These are phyloP conservation scores for Cubamyces lactineus DNA, from an alignment of 768 basidiomycete genomes.

Conservation along the genomic window DNA sequence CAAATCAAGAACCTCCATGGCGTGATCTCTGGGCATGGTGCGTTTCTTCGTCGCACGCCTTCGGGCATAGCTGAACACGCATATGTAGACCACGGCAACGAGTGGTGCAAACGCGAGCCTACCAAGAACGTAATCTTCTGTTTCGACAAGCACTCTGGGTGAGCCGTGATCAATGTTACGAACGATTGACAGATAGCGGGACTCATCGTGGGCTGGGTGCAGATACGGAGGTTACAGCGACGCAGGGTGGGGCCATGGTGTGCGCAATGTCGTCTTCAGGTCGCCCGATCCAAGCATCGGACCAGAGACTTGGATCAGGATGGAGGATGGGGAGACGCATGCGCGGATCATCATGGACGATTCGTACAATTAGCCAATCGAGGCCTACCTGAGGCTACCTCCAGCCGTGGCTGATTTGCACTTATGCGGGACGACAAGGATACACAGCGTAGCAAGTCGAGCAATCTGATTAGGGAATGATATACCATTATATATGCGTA, in stretches of 20 bases:
- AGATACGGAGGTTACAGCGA: slow-evolving; percentile 70
- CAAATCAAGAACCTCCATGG: slow-evolving; percentile 69
- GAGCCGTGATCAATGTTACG: slow-evolving; percentile 10
- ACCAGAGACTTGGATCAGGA: slow-evolving; percentile 65
- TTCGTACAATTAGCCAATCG: slow-evolving; percentile 34
- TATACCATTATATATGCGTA: background rate
- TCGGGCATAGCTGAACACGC: background rate
- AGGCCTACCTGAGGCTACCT: too few relatives aligned
- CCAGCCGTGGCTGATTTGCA: too few relatives aligned
- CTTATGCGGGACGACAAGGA: background rate
- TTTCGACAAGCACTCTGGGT: slow-evolving; percentile 81
- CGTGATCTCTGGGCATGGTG: slow-evolving; percentile 74
- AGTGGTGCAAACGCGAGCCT: slow-evolving; percentile 76
- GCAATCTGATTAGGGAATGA: background rate
- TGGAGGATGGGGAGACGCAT: slow-evolving; percentile 60
- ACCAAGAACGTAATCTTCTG: slow-evolving; percentile 69
- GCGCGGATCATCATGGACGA: slow-evolving; percentile 56
- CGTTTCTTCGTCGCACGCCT: slow-evolving; percentile 6
- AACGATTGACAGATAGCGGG: background rate
- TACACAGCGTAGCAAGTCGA: background rate
- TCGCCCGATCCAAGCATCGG: slow-evolving; percentile 48
- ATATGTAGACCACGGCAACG: slow-evolving; percentile 68
- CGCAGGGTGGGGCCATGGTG: slow-evolving; percentile 63
- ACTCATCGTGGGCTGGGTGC: background rate
- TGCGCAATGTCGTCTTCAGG: slow-evolving; percentile 63